A percentile compares a stretch with the other conserved stretches of the same genome.
Evolutionary conservation across 2,329 filamentous ascomycete species (phyloP).

Genomic region (Beauveria bassiana): DNA sequence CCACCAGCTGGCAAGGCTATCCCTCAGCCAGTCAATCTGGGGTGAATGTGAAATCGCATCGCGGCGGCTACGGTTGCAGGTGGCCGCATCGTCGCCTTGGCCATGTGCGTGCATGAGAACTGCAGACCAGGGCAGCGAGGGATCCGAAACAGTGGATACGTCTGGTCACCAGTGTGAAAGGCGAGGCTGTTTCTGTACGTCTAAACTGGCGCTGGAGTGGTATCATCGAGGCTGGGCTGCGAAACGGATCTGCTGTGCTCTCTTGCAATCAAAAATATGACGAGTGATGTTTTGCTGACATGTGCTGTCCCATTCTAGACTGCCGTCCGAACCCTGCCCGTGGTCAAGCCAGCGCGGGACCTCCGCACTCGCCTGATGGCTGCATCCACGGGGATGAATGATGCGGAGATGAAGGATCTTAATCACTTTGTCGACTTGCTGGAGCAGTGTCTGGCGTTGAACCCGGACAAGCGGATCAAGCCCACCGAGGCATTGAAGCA

Average conservation of each 20-base stretch:
- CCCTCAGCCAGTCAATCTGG: background rate
- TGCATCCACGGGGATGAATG: slow-evolving; percentile 64
- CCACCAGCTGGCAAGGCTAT: background rate
- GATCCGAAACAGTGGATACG: slow-evolving; percentile 5
- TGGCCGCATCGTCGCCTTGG: slow-evolving; percentile 2
- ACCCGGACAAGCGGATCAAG: slow-evolving; percentile 86
- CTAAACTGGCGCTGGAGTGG: background rate
- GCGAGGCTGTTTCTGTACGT: background rate
- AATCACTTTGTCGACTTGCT: slow-evolving; percentile 79
- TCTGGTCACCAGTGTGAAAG: background rate
- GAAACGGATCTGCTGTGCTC: background rate
- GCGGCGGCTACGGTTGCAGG: slow-evolving; percentile 9
- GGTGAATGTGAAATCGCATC: slow-evolving; percentile 4
- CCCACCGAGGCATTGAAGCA: slow-evolving; percentile 81
- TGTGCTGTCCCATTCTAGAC: slow-evolving; percentile 38
- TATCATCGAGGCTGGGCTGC: background rate
- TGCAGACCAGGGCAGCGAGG: background rate
- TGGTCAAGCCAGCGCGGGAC: slow-evolving; percentile 71
- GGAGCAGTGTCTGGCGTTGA: slow-evolving; percentile 79
- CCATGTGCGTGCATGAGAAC: background rate
- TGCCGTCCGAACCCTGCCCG: slow-evolving; percentile 56
- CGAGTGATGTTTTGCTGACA: slow-evolving; percentile 13
- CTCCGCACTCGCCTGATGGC: slow-evolving; percentile 72
- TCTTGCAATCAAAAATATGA: background rate
- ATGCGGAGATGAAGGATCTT: slow-evolving; percentile 68